Evolutionary conservation across 495 filamentous ascomycete species (phyloP).

Genomic region (Podospora anserina): DNA sequence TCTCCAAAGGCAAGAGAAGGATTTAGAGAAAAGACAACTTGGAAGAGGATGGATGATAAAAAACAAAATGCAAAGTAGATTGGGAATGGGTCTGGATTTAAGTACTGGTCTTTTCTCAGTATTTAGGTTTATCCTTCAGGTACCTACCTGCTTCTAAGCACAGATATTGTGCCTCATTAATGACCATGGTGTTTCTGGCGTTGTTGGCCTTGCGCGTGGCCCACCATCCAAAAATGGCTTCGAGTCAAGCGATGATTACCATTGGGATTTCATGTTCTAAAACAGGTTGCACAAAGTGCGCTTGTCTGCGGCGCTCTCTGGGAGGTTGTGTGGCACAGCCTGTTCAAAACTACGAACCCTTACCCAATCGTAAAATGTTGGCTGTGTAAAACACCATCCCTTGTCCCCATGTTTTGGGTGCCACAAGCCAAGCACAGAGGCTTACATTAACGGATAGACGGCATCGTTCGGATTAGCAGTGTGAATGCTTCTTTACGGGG

Average conservation of each 20-base stretch:
- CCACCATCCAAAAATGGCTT: background rate
- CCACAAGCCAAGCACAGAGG: background rate
- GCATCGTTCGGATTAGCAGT: background rate
- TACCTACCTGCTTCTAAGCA: no score
- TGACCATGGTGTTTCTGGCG: background rate
- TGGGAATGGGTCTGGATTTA: no score
- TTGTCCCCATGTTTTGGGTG: background rate
- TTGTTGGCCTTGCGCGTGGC: background rate
- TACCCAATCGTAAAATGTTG: background rate
- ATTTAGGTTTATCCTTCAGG: no score
- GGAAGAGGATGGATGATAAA: no score
- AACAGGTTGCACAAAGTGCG: background rate
- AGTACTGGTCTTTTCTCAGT: no score
- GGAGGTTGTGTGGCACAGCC: background rate
- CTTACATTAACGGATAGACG: background rate
- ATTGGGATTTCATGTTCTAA: background rate
- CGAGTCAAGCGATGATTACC: background rate
- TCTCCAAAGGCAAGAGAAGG: no score
- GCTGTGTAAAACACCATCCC: background rate
- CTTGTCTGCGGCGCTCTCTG: background rate
- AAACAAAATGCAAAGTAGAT: no score
- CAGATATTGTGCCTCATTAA: background rate
- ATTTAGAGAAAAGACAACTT: no score
- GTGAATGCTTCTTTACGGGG: background rate
- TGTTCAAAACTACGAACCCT: background rate